Conservation (phyloP, 371 early-diverging fungal species). For the Capniomyces stellatus region DNA sequence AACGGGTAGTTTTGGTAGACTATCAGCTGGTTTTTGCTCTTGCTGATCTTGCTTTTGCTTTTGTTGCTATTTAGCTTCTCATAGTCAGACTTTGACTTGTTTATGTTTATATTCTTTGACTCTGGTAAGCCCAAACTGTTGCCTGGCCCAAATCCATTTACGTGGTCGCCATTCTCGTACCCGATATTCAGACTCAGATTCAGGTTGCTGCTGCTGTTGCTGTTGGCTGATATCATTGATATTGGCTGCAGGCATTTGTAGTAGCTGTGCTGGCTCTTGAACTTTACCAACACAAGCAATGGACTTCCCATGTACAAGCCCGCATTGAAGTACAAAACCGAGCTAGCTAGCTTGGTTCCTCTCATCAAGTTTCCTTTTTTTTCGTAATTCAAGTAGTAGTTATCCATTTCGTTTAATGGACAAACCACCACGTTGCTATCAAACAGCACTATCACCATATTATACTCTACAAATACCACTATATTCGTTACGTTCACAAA, state of each 20-base stretch:
- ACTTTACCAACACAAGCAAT: slow-evolving; percentile 21
- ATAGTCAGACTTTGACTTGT: no score
- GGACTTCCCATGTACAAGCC: slow-evolving; percentile 14
- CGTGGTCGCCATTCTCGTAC: no score
- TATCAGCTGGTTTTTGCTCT: not conserved
- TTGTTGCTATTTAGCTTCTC: no score
- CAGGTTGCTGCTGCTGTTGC: not conserved
- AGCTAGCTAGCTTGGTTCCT: slow-evolving; percentile 21
- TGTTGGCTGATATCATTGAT: not conserved
- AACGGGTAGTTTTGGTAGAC: slow-evolving; percentile 16
- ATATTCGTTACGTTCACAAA: slow-evolving; percentile 10
- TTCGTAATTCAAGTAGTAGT: not conserved
- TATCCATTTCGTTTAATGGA: slow-evolving; percentile 16
- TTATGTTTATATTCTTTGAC: no score
- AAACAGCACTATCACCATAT: slow-evolving; percentile 18
- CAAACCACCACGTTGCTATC: slow-evolving; percentile 17
- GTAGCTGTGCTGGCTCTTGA: slow-evolving; percentile 18
- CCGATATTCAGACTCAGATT: no score
- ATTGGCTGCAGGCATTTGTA: slow-evolving; percentile 25
- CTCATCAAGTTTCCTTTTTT: not conserved
- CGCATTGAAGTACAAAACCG: slow-evolving; percentile 20
- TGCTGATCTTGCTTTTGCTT: no score
- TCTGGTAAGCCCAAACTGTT: no score
- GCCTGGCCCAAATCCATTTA: no score
- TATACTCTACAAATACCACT: slow-evolving; percentile 13